Evolutionary conservation across 2,329 filamentous ascomycete genomes (phyloP), one percentile per base, ranked within the genome.

Genomic region (Alternaria longipes): DNA sequence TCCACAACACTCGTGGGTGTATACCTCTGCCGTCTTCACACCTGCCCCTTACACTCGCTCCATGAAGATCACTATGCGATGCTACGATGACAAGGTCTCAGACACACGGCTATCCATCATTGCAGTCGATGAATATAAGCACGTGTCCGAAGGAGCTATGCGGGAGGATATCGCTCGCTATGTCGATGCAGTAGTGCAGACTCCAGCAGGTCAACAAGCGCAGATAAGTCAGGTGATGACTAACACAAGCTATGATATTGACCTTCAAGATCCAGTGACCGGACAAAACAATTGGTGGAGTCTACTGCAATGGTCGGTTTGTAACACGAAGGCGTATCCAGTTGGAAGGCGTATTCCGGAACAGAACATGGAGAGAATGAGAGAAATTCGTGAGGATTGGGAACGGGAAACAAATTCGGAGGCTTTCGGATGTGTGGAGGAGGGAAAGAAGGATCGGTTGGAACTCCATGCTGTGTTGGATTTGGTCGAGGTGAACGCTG

Each of bases 11-110:
- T 11, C 16, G 6, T 41, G 38, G 24, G 26, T 42, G 14, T 53
- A 53, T 34, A 24, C 50, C 12, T 53, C 50, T 30, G 24, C 24
- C n/a, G 16, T 30, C 28, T 53, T 53, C 24, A 40, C 50, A 22
- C 50, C 24, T 11, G 36, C 50, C 8, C 50, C 50, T 18, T 53
- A 53, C 1, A 30, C 50, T 28, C 50, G 50, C 36, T 28, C 36
- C 24, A 42, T 53, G 22, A 53, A 22, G 24, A 26, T 53, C 18
- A 41, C 24, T 12, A 24, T 53, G 24, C 50, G 36, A 28, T 47
- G 45, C 45, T 47, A 26, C 16, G 45, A 47, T 22, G 26, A 47
- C 28, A 28, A 28, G 1, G 26, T 30, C n/a, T 47, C 45, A 47
- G 45, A 47, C 18, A 47, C 26, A n/a, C 45, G 28, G 1, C 3